Evolutionary conservation across 768 basidiomycete species (phyloP).

Genomic region (Xerocomus brunneocitrinus): DNA sequence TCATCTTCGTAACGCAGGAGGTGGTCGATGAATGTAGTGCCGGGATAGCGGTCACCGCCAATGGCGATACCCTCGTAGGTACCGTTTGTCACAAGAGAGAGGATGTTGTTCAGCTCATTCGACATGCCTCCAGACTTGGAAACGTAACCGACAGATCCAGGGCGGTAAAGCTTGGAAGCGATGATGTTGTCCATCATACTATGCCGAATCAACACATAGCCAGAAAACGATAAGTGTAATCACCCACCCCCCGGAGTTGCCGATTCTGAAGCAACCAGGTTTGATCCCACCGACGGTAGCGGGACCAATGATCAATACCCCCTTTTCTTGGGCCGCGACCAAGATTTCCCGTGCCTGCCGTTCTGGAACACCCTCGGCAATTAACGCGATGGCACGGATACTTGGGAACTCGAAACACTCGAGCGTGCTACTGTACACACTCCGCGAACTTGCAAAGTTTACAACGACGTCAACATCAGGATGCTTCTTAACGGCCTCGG

Average conservation of each 20-base stretch:
- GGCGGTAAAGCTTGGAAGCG: constrained; percentile 94
- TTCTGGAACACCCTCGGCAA: constrained; percentile 99
- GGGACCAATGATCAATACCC: constrained; percentile 91
- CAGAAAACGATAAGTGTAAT: constrained; percentile 1
- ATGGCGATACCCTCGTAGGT: constrained; percentile 99
- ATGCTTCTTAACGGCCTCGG: constrained; percentile 91
- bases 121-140: constrained; percentile 99
- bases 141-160: constrained; percentile 97
- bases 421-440: constrained; percentile 91
- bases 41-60: constrained; percentile 98
- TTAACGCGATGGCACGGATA: constrained; percentile 70
- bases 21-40: constrained; percentile 98
- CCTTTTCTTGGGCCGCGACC: constrained; percentile 78
- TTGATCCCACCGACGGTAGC: constrained; percentile 99
- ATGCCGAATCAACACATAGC: constrained; percentile 2
- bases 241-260: constrained; percentile 91
- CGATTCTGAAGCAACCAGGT: constrained; percentile 99
- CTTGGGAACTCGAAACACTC: constrained; percentile 68
- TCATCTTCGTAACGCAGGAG: constrained; percentile 96
- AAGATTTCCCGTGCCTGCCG: constrained; percentile 95
- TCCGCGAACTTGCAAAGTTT: constrained; percentile 94
- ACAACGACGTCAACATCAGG: constrained; percentile 95
- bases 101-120: constrained; percentile 99
- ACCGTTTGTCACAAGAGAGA: constrained; percentile 93
- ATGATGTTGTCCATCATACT: constrained; percentile 99